Percentiles rank a stretch among this genome's conserved stretches.
These are phyloP conservation scores for Vaccinium macrocarpon DNA, from an alignment of 148 eudicot genomes.

Conservation along the genomic window DNA sequence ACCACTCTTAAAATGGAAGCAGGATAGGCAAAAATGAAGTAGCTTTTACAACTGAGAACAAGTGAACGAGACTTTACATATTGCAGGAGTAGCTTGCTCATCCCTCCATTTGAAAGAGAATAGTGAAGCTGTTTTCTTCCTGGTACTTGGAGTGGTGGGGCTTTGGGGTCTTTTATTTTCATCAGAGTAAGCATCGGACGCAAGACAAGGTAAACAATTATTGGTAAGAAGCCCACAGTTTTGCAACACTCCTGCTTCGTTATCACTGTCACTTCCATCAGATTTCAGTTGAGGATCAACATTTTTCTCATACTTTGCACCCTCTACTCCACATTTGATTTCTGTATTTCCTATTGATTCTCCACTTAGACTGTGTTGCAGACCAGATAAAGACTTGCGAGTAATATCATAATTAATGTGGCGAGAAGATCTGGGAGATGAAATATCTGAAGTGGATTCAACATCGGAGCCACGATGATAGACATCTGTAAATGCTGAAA, in stretches of 20 bases:
- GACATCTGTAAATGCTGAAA: constrained; percentile 45
- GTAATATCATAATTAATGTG: constrained; percentile 28
- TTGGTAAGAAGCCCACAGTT: constrained; percentile 45
- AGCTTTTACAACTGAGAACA: neutral
- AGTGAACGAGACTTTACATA: constrained; percentile 39
- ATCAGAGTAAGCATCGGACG: constrained; percentile 31
- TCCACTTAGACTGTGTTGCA: constrained; percentile 22
- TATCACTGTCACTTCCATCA: constrained; percentile 35
- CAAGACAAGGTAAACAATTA: constrained; percentile 68
- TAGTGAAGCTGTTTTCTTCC: constrained; percentile 42
- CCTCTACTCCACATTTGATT: neutral
- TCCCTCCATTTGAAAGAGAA: constrained; percentile 71
- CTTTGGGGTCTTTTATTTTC: constrained; percentile 59
- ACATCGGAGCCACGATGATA: constrained; percentile 47
- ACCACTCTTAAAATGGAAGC: neutral
- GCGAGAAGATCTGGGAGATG: constrained; percentile 62
- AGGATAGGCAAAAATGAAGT: neutral
- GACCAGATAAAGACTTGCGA: constrained; percentile 24
- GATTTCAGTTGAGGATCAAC: constrained; percentile 26
- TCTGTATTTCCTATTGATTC: constrained; percentile 23
- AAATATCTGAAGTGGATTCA: constrained; percentile 40
- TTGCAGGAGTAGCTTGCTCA: constrained; percentile 41
- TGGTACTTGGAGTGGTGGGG: constrained; percentile 55
- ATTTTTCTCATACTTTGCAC: neutral
- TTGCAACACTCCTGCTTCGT: constrained; percentile 28